Evolutionary conservation across 257 asterid species (phyloP), one percentile per base, ranked within the genome.

Genomic region (Asclepias syriaca): DNA sequence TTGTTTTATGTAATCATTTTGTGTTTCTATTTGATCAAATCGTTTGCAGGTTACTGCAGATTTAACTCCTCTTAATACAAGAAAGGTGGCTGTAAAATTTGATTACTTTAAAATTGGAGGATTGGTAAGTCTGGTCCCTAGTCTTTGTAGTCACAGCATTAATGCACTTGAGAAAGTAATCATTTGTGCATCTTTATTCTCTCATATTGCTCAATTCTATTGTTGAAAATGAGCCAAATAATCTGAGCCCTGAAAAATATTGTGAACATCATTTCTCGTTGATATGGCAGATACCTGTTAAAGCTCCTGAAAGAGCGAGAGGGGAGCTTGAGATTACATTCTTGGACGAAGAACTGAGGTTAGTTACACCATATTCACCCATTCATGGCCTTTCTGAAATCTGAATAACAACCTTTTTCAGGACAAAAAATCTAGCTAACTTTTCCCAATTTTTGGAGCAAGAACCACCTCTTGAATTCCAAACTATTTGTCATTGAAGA

Each of bases 311-410:
- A 2, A 77, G 78, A 72, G 97, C 97, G 70, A 82, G 72, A 61
- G 98, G 98, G 0, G 82, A 79, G 63, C 93, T 93, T 53, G 96
- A 90, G 75, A 82, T 93, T 46, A 87, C 97, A 51, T 93, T 87
- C 86, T 81, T 93, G 81, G 98, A 93, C 77, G 87, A 90, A 80
- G 97, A 88, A 19, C 74, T 90, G 49, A 88, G 96, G 96, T 87
- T 53, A 78, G 75, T 45, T 57, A 46, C 3, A 13, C 60, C 24
- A 24, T 21, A 12, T 34, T 12, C 39, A 68, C 15, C 22, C 5
- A 64, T 21, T 40, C 29, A 64, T 37, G 68, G 50, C 27, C 49
- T 15, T 64, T 18, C 43, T 6, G 69, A 40, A 67, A 37, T 18
- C 43, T 6, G 69, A n/a, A 67, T 9, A 22, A 27, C 58, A 22